Evolutionary conservation across 441 rosid genomes (phyloP), one percentile per base, ranked within the genome.

Genomic region (Bocquillonia castaneifolia): DNA sequence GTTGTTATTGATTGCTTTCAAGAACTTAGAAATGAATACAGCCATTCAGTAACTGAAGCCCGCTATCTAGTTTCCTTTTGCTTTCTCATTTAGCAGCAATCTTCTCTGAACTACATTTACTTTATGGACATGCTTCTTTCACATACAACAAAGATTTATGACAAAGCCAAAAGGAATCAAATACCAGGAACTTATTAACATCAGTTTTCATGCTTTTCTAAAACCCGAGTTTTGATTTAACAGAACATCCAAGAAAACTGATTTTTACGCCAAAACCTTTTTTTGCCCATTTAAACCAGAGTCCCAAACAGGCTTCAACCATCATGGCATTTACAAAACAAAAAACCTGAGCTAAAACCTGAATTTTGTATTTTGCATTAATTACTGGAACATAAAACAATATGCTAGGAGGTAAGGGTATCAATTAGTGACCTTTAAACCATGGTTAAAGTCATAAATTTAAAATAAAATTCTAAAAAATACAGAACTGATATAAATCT

Each of bases 401-500:
- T 65, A 18, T 37, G 36, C 48, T 64, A 36, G 59, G 25, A 37
- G 59, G 58, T 36, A 57, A 52, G n/a, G 15, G 15, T 51, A 53
- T 25, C 34, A 53, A 55, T 20, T 25, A 37, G 48, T 4, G n/a
- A 28, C 36, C 7, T 44, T 28, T 28, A 15, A 17, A 10, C 8
- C 17, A 28, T 8, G 37, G 17, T 28, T 15, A 29, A 40, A 47
- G 45, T 56, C 66, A 45, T 15, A 51, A 32, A 42, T 56, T 44
- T 57, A 56, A 7, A 32, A 34, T 14, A 13, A 32, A 25, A 26
- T 37, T n/a, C n/a, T n/a, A n/a, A n/a, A 5, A 1, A 18, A 25
- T 17, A 6, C 37, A 47, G 14, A 23, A 15, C 48, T 47, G 23
- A 3, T 50, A 50, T 23, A 50, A 34, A 47, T 23, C 42, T 57